Evolutionary conservation across 441 rosid species (phyloP).

Genomic region (Erodium trifolium): DNA sequence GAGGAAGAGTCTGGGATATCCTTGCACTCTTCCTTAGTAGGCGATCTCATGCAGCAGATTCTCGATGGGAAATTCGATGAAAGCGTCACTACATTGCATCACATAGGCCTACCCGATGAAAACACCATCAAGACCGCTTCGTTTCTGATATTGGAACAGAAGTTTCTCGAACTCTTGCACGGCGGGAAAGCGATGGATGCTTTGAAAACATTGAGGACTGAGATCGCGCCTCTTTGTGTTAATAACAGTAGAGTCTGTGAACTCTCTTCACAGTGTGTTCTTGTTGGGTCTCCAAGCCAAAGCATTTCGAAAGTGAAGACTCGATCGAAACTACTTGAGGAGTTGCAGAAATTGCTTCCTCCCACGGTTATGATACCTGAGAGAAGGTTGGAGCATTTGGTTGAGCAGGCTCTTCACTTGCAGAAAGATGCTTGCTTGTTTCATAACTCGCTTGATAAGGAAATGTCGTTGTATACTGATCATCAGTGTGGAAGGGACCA

Average conservation of each 20-base stretch:
- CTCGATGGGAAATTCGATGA: slow-evolving; percentile 47
- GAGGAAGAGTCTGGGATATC: slow-evolving; percentile 62
- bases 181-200: slow-evolving; percentile 41
- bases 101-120: slow-evolving; percentile 40
- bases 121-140: slow-evolving; percentile 37
- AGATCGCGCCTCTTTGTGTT: slow-evolving; percentile 45
- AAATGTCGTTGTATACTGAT: slow-evolving; percentile 53
- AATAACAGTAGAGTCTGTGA: slow-evolving; percentile 29
- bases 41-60: slow-evolving; percentile 37
- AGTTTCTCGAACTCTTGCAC: slow-evolving; percentile 44
- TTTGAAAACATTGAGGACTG: slow-evolving; percentile 46
- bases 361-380: slow-evolving; percentile 46
- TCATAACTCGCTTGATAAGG: slow-evolving; percentile 49
- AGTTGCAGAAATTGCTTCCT: slow-evolving; percentile 53
- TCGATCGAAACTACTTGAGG: slow-evolving; percentile 41
- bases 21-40: slow-evolving; percentile 38
- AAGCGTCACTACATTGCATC: slow-evolving; percentile 35
- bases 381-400: slow-evolving; percentile 57
- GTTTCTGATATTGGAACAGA: slow-evolving; percentile 53
- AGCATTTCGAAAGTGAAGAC: slow-evolving; percentile 28
- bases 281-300: slow-evolving; percentile 24
- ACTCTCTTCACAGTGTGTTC: slow-evolving; percentile 32
- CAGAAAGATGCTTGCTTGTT: slow-evolving; percentile 44
- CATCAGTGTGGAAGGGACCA: slow-evolving; percentile 56
- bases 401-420: slow-evolving; percentile 48